Evolutionary conservation across 2,329 filamentous ascomycete genomes (phyloP).

Genomic region (Colletotrichum echinochloae): DNA sequence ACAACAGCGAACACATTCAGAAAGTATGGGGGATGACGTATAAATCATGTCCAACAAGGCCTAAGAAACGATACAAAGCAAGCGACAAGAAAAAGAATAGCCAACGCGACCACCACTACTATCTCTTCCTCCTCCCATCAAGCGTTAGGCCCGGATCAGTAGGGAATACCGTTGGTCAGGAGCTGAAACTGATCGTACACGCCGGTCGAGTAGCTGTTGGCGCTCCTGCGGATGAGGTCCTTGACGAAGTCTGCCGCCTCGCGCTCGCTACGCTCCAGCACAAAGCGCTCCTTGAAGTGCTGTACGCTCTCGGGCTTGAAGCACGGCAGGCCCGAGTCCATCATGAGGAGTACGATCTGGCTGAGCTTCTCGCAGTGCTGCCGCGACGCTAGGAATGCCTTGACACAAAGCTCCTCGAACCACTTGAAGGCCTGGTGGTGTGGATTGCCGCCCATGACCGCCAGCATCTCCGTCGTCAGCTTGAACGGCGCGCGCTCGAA

Average conservation of each 20-base stretch:
- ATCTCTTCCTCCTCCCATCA: background rate
- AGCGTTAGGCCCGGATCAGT: conserved; percentile 58
- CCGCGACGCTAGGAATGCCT: conserved; percentile 89
- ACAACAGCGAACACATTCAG: background rate
- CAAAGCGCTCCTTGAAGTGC: conserved; percentile 93
- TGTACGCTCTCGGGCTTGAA: conserved; percentile 97
- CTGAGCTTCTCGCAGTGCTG: conserved; percentile 90
- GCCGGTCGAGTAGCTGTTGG: conserved; percentile 89
- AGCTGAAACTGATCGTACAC: conserved; percentile 99
- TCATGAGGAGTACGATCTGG: conserved; percentile 93
- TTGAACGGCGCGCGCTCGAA: conserved; percentile 99
- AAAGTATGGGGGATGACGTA: background rate
- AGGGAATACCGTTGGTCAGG: conserved; percentile 96
- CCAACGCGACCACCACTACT: background rate
- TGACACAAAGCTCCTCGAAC: conserved; percentile 97
- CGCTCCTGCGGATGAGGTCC: conserved; percentile 89
- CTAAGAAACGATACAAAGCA: background rate
- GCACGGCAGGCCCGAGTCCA: conserved; percentile 94
- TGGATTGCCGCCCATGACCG: conserved; percentile 94
- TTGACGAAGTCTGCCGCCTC: conserved; percentile 97
- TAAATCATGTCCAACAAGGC: too few species aligned
- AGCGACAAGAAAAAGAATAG: background rate
- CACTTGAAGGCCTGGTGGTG: conserved; percentile 90
- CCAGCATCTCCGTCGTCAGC: conserved; percentile 95
- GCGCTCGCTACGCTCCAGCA: conserved; percentile 88